Evolutionary conservation across 2,329 filamentous ascomycete genomes (phyloP).

Genomic region (Fusarium albidum): DNA sequence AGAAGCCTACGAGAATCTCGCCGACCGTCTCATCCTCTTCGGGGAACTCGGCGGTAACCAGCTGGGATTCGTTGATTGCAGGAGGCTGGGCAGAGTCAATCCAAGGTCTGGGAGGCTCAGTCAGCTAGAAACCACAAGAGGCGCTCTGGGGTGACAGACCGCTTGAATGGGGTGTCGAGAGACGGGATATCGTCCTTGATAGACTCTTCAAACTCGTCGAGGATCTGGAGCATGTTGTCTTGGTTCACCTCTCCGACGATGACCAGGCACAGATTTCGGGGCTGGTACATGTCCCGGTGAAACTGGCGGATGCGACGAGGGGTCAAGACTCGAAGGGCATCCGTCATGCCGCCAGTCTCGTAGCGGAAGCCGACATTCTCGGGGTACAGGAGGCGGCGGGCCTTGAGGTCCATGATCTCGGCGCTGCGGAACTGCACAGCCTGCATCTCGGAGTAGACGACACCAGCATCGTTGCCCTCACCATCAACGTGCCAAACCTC

Average conservation of each 20-base stretch:
- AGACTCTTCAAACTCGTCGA: constrained; percentile 88
- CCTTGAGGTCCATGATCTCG: constrained; percentile 87
- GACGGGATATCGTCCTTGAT: constrained; percentile 84
- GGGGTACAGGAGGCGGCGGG: constrained; percentile 83
- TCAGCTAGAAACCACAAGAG: constrained; percentile 8
- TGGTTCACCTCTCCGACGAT: constrained; percentile 94
- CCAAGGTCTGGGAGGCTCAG: constrained; percentile 69
- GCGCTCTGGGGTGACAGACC: constrained; percentile 48
- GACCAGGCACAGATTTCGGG: constrained; percentile 90
- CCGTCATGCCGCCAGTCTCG: constrained; percentile 98
- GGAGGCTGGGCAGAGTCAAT: constrained; percentile 85
- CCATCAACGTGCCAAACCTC: constrained; percentile 97
- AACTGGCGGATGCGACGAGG: constrained; percentile 93
- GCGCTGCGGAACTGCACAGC: constrained; percentile 84
- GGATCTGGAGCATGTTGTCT: constrained; percentile 76
- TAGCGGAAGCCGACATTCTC: constrained; percentile 93
- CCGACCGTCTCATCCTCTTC: constrained; percentile 96
- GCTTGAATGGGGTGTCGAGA: constrained; percentile 76
- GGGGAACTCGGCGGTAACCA: constrained; percentile 88
- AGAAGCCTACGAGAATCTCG: constrained; percentile 85
- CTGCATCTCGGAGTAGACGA: constrained; percentile 99
- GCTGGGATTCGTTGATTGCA: constrained; percentile 72
- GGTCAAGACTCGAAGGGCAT: constrained; percentile 84
- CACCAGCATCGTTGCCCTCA: constrained; percentile 91
- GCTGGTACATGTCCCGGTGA: constrained; percentile 97